Conservation (phyloP, 495 filamentous ascomycete species). For the Penicillium psychrofluorescens region DNA sequence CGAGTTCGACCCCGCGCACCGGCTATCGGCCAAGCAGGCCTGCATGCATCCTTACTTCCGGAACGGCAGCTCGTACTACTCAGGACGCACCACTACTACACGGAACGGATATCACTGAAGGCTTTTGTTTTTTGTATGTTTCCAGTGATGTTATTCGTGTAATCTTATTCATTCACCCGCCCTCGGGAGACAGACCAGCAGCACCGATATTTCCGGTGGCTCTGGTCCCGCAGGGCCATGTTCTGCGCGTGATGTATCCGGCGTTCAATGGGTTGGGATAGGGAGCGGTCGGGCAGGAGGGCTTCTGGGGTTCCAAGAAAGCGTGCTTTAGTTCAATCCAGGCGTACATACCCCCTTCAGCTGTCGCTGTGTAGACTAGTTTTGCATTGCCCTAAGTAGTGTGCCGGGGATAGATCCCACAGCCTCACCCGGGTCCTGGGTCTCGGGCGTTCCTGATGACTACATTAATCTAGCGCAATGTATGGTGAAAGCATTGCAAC, state of each 20-base stretch:
- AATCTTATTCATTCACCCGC: constrained; percentile 9
- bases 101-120: constrained; percentile 36
- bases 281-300: constrained; percentile 28
- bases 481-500: no score
- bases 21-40: constrained; percentile 94
- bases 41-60: constrained; percentile 90
- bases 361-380: neutral
- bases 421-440: no score
- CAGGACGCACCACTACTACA: constrained; percentile 34
- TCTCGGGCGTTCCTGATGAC: no score
- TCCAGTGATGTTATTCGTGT: constrained; percentile 11
- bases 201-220: neutral
- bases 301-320: constrained; percentile 23
- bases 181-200: neutral
- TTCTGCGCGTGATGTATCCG: constrained; percentile 20
- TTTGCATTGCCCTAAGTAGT: no score
- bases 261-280: constrained; percentile 20
- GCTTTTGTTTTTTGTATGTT: constrained; percentile 2
- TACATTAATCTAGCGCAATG: no score
- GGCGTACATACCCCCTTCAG: constrained; percentile 28
- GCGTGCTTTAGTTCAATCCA: constrained; percentile 23
- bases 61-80: constrained; percentile 50
- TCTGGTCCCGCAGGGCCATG: constrained; percentile 4
- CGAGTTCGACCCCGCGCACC: constrained; percentile 87
- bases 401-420: no score